Conservation (phyloP, 2,329 filamentous ascomycete species). For the Chaetomiaceae sp. region DNA sequence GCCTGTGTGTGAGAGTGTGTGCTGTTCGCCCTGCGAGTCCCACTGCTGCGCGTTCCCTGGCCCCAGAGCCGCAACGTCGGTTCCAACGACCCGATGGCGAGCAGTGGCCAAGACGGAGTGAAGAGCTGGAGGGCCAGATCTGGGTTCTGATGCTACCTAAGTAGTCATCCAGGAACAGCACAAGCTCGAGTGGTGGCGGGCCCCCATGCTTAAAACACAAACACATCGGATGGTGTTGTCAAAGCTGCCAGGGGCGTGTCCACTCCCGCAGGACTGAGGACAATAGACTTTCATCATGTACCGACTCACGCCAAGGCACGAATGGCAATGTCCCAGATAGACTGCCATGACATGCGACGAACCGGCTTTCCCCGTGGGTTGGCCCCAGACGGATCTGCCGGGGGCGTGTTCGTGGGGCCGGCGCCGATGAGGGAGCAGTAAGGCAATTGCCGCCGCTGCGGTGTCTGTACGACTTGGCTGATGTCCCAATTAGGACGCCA, state of each 20-base stretch:
- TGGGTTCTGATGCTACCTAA: constrained; percentile 18
- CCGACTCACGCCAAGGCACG: constrained; percentile 23
- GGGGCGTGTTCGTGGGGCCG: constrained; percentile 6
- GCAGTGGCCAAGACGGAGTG: constrained; percentile 20
- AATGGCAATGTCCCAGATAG: constrained; percentile 9
- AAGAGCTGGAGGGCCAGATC: constrained; percentile 11
- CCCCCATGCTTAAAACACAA: constrained; percentile 10
- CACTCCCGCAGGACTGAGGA: no score
- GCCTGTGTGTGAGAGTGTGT: background rate
- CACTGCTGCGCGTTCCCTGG: constrained; percentile 17
- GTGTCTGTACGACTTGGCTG: constrained; percentile 8
- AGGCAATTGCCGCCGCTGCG: constrained; percentile 12
- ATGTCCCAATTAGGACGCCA: constrained; percentile 24
- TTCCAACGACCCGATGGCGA: constrained; percentile 20
- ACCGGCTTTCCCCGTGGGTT: background rate
- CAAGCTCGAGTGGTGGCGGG: background rate
- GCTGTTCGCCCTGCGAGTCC: background rate
- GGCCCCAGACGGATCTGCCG: constrained; percentile 10
- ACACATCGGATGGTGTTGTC: background rate
- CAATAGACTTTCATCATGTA: no score
- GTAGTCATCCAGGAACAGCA: constrained; percentile 15
- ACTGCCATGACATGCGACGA: background rate
- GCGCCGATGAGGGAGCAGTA: background rate
- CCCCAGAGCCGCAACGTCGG: constrained; percentile 23
- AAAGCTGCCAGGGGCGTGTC: no score